Base-by-base conservation (phyloP, 441 rosid genomes). In the Erodium chrysanthum region DNA sequence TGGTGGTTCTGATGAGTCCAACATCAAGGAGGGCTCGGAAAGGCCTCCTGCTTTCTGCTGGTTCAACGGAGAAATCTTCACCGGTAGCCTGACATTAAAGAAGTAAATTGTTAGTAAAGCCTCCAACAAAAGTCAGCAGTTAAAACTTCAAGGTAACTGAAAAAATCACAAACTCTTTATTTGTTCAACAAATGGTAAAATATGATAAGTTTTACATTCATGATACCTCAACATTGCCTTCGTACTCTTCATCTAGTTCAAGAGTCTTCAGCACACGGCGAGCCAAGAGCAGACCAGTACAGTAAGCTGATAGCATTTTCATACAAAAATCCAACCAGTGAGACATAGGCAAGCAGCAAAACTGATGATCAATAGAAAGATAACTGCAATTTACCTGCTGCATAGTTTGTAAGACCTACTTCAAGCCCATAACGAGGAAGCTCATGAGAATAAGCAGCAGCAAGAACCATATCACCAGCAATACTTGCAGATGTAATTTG, bases 11-110 rank as follows among this genome's bases (percentile, higher is more conserved):
- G 73, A 89, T 21, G 25, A 91, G 84, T 20, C 97, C 97, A 21
- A 91, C 97, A 84, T 91, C 97, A 74, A 91, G 98, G 60, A 92
- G 89, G 60, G 96, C 96, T 63, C 96, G 96, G 87, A 92, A 92
- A 5, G 98, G 98, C 80, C 98, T 86, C 79, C 95, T 83, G 67
- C 70, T 77, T 4, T 83, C 97, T 60, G 86, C 79, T 74, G 91
- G 96, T 61, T 91, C 97, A 12, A 91, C 90, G 5, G 91, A 84
- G 50, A 48, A 91, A 69, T 91, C 97, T 81, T 89, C 97, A 5
- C 97, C 97, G n/a, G 85, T 81, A 7, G 95, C 97, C 96, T 89
- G 74, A 15, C 21, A 22, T 27, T 52, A 25, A 33, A 7, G 66
- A n/a, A 74, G 18, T 23, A 10, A 29, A 42, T 12, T 22, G 54